Evolutionary conservation across 148 eudicot genomes (phyloP), one percentile per base, ranked within the genome.

Genomic region (Spergularia marina): DNA sequence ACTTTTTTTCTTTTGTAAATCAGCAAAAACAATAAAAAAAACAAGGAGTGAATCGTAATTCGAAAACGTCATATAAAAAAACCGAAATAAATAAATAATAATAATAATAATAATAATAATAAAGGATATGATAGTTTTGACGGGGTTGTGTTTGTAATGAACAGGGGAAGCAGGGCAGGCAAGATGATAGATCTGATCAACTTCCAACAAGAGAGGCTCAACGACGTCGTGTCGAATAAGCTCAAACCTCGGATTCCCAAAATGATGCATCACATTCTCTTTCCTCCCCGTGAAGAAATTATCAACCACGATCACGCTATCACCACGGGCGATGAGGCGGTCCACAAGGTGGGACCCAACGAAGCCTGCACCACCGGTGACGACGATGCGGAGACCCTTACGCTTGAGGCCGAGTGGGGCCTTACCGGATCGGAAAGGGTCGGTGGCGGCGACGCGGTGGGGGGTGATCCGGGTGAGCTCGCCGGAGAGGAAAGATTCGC

Each of bases 81-180:
- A 7, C n/a, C 16, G 54, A 9, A 20, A 63, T 14, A 0, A 55
- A 25, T 40, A 41, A 67, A 34, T 14, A 53, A 21, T n/a, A n/a
- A 13, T 12, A 1, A 40, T 16, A n/a, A 2, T 1, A 2, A 75
- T 1, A 4, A 44, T 44, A 9, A 18, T 0, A 36, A 3, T 23
- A 18, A 74, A 91, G 98, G 98, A 94, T 94, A 94, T 94, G 74
- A 94, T 94, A 30, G 98, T 94, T 79, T 94, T 94, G 84, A 94
- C 98, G 16, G 98, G 98, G 76, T 94, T 94, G 80, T 86, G 88
- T 80, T 94, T 94, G 85, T 94, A 94, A 81, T 94, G 98, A 71
- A 94, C 98, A 25, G 98, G 98, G 7, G 97, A 91, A 53, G 98
- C 98, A 71, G 98, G 98, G 86, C 98, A 94, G 73, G 98, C 98